These are phyloP conservation scores for Entomortierella lignicola DNA, from an alignment of 192 early-diverging fungal species.

Conservation along the genomic window DNA sequence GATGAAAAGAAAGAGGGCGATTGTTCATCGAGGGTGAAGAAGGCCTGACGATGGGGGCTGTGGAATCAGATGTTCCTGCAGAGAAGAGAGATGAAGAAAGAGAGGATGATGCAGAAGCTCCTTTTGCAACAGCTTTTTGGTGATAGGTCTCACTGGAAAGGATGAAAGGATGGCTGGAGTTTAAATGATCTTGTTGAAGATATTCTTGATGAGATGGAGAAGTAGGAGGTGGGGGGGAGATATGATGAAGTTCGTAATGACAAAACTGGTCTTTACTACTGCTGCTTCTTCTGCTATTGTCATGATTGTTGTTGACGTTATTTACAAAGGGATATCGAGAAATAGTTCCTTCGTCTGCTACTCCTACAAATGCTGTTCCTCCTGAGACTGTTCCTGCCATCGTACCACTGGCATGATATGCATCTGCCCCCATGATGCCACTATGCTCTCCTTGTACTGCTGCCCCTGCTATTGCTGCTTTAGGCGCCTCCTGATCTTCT, in stretches of 20 bases:
- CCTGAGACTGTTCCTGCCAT: conserved; percentile 14
- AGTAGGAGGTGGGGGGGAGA: conserved; percentile 10
- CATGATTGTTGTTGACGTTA: conserved; percentile 1
- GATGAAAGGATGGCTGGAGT: neutral
- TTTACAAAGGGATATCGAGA: conserved; percentile 1
- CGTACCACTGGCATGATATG: conserved; percentile 32
- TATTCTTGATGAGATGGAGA: conserved; percentile 4
- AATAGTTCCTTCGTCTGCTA: conserved; percentile 1
- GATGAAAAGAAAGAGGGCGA: conserved; percentile 11
- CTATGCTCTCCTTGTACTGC: conserved; percentile 22
- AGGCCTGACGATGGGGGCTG: neutral
- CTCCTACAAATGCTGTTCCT: conserved; percentile 8
- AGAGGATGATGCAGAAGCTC: conserved; percentile 11
- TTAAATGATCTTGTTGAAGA: conserved; percentile 1
- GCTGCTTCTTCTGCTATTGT: neutral
- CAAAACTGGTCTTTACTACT: conserved; percentile 2
- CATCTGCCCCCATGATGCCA: conserved; percentile 39
- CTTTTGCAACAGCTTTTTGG: conserved; percentile 1
- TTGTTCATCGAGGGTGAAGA: conserved; percentile 18
- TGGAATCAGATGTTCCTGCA: conserved; percentile 1
- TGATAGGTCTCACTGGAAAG: conserved; percentile 5
- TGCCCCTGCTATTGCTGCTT: conserved; percentile 15
- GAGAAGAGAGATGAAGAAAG: conserved; percentile 7
- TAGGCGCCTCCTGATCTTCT: conserved; percentile 36
- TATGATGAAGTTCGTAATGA: conserved; percentile 2